phyloP scores from a whole-genome alignment of 2,329 filamentous ascomycete species.

The Raffaelea ambrosiae region DNA sequence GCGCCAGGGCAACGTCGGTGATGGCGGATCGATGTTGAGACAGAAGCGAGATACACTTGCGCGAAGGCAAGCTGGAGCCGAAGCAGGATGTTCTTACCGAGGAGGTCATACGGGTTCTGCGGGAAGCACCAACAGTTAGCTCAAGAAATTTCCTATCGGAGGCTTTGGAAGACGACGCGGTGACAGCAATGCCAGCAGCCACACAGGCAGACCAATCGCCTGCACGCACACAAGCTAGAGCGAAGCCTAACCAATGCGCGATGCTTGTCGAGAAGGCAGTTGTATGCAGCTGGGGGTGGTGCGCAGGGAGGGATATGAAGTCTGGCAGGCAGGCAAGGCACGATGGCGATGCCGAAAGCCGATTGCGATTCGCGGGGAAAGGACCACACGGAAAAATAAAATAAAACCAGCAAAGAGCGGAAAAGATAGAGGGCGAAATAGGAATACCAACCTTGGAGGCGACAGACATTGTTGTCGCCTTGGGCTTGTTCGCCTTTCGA shows the following conservation, averaged over 20 bases:
- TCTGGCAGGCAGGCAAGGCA: neutral
- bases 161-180: too few species aligned
- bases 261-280: too few species aligned
- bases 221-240: too few species aligned
- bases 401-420: slow-evolving; percentile 7
- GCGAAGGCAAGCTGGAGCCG: neutral
- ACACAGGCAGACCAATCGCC: too few species aligned
- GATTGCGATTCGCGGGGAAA: slow-evolving; percentile 37
- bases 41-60: too few species aligned
- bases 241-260: too few species aligned
- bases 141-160: neutral
- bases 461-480: slow-evolving; percentile 53
- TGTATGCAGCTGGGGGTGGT: too few species aligned
- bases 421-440: neutral
- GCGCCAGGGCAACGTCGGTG: too few species aligned
- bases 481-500: slow-evolving; percentile 40
- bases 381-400: slow-evolving; percentile 88
- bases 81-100: slow-evolving; percentile 57
- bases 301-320: neutral
- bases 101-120: slow-evolving; percentile 95
- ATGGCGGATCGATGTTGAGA: too few species aligned
- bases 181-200: too few species aligned
- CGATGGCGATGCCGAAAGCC: neutral
- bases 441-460: slow-evolving; percentile 47
- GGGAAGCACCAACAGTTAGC: slow-evolving; percentile 8